A percentile compares a stretch with the other conserved stretches of the same genome.
These are phyloP conservation scores for Venturiaceae sp. DNA, from an alignment of 2,329 filamentous ascomycete genomes.

Conservation along the genomic window DNA sequence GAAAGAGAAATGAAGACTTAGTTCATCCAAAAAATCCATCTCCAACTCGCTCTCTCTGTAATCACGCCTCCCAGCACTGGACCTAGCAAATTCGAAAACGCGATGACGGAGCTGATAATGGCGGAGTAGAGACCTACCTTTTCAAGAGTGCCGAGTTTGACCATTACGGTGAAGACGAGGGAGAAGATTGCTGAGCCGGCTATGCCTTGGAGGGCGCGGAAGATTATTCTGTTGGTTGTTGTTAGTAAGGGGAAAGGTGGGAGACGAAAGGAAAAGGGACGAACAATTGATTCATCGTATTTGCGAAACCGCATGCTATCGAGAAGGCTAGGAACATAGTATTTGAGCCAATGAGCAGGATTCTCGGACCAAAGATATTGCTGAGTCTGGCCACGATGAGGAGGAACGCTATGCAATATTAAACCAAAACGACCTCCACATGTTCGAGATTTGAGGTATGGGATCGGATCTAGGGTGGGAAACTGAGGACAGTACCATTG, in stretches of 20 bases:
- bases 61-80: slow-evolving; percentile 2
- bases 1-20: not conserved
- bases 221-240: not conserved
- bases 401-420: not conserved
- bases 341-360: not conserved
- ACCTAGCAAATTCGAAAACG: not conserved
- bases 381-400: not conserved
- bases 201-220: slow-evolving; percentile 4
- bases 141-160: not conserved
- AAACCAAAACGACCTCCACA: no score
- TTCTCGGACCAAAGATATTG: slow-evolving; percentile 2
- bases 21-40: slow-evolving; percentile 1
- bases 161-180: not conserved
- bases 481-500: no score
- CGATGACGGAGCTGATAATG: not conserved
- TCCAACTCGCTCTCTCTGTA: not conserved
- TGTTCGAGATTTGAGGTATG: no score
- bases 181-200: not conserved
- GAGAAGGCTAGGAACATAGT: not conserved
- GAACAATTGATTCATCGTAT: slow-evolving; percentile 3
- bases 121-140: not conserved
- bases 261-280: not conserved
- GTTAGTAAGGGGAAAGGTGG: no score
- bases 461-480: no score
- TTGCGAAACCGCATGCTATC: not conserved